Evolutionary conservation across 805 yeast genomes (phyloP).

Genomic region (Metschnikowia vanudenii): DNA sequence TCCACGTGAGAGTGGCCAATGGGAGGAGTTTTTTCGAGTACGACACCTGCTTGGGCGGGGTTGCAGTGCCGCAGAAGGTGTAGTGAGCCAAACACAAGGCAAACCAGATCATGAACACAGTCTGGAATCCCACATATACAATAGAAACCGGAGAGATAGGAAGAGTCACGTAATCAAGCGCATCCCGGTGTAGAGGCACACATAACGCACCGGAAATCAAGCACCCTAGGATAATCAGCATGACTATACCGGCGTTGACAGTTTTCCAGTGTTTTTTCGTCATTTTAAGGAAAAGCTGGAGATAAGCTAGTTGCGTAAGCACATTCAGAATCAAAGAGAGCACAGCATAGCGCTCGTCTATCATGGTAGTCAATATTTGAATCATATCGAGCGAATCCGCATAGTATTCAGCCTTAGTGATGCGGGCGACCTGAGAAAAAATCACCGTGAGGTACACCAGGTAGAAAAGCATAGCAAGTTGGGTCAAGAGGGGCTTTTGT

Average conservation of each 20-base stretch:
- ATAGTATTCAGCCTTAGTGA: constrained; percentile 50
- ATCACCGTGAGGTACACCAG: constrained; percentile 55
- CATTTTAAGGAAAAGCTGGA: constrained; percentile 43
- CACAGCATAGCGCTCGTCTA: constrained; percentile 37
- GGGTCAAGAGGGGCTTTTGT: constrained; percentile 56
- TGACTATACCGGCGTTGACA: constrained; percentile 26
- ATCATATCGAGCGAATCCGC: constrained; percentile 53
- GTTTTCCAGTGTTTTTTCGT: constrained; percentile 26
- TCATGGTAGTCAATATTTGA: constrained; percentile 38
- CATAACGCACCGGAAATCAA: constrained; percentile 14
- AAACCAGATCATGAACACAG: constrained; percentile 29
- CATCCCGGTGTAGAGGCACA: constrained; percentile 17
- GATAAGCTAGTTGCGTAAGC: constrained; percentile 53
- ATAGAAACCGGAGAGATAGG: constrained; percentile 6
- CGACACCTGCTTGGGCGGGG: constrained; percentile 39
- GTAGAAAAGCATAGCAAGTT: constrained; percentile 54
- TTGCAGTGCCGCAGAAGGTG: constrained; percentile 31
- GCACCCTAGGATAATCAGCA: constrained; percentile 16
- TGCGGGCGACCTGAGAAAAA: constrained; percentile 44
- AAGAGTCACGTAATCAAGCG: constrained; percentile 7
- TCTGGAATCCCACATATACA: constrained; percentile 22
- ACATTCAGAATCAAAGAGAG: constrained; percentile 42
- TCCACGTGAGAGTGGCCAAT: constrained; percentile 45
- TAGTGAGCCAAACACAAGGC: constrained; percentile 37
- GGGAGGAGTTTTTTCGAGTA: constrained; percentile 48